Evolutionary conservation across 2,329 filamentous ascomycete genomes (phyloP), one percentile per base, ranked within the genome.

Genomic region (Xylariomycetidae sp.): DNA sequence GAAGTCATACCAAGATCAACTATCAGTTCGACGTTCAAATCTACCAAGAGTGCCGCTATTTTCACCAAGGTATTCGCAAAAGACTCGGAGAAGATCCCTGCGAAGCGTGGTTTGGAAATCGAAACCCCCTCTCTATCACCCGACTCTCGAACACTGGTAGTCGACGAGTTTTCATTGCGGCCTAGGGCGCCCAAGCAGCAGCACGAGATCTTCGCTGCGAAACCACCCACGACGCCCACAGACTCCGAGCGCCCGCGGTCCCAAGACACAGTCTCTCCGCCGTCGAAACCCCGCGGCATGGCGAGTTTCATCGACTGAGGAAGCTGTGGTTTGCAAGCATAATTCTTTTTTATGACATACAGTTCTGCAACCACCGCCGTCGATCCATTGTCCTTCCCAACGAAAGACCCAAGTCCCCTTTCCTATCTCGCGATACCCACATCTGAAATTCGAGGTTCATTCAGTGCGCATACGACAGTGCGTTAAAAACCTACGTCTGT

Each of bases 1-100:
- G 64, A 62, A 39, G 68, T 70, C 45, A 62, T 57, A 30, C 48
- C 46, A 8, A 53, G 45, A 30, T 42, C 50, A 26, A 48, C 57
- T 12, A 48, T 56, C 26, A 54, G 51, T 12, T 45, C 47, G 18
- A 30, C 53, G 3, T 55, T 57, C 41, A 55, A 56, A 44, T 43
- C 52, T 25, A 50, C 46, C 22, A 48, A 54, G 36, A 31, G 37
- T 7, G 31, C 35, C 6, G 7, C 39, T 12, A 18, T 36, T 12
- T n/a, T n/a, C n/a, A n/a, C n/a, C n/a, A n/a, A n/a, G n/a, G n/a
- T n/a, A n/a, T n/a, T n/a, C n/a, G 27, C 23, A 9, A 31, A 26
- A 8, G 20, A 23, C 8, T 19, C 36, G 18, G 31, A 44, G n/a
- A 57, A 56, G 32, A 11, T 49, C 6, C 48, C 50, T 4, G 37